Conservation (phyloP, 1,139 yeast genomes). For the Kluyveromyces marxianus region DNA sequence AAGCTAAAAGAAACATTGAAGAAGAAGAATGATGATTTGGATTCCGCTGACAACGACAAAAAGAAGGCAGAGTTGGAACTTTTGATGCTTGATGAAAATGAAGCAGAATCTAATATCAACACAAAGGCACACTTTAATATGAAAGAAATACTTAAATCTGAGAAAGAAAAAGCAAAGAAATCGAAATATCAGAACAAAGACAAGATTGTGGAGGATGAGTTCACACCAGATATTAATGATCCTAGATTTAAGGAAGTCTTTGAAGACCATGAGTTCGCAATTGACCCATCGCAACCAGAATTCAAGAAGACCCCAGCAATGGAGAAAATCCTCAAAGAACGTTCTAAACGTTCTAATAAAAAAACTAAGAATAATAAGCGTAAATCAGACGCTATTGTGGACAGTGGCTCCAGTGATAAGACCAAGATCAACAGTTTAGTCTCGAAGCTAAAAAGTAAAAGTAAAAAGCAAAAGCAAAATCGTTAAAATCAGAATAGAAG, state of each 20-base stretch:
- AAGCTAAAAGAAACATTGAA: constrained; percentile 31
- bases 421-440: constrained; percentile 17
- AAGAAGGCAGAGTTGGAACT: constrained; percentile 64
- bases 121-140: constrained; percentile 59
- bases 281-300: constrained; percentile 83
- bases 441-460: constrained; percentile 23
- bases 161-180: constrained; percentile 46
- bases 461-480: constrained; percentile 1
- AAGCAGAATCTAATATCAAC: constrained; percentile 34
- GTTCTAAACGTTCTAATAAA: constrained; percentile 47
- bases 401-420: constrained; percentile 1
- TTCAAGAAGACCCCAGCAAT: constrained; percentile 82
- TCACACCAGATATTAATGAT: constrained; percentile 64
- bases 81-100: constrained; percentile 57
- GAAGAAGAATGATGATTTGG: constrained; percentile 22
- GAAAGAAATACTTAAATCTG: constrained; percentile 70
- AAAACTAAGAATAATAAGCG: constrained; percentile 23
- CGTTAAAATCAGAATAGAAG: constrained; percentile 5
- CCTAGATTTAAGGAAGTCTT: constrained; percentile 84
- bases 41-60: constrained; percentile 33
- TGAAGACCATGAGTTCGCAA: constrained; percentile 84
- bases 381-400: constrained; percentile 10
- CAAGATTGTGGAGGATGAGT: constrained; percentile 51
- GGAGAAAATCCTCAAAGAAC: constrained; percentile 71
- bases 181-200: constrained; percentile 47